Percentiles rank a stretch among this genome's conserved stretches.
Conservation (phyloP, 1,284 basidiomycete species). For the Pisolithus thermaeus region DNA sequence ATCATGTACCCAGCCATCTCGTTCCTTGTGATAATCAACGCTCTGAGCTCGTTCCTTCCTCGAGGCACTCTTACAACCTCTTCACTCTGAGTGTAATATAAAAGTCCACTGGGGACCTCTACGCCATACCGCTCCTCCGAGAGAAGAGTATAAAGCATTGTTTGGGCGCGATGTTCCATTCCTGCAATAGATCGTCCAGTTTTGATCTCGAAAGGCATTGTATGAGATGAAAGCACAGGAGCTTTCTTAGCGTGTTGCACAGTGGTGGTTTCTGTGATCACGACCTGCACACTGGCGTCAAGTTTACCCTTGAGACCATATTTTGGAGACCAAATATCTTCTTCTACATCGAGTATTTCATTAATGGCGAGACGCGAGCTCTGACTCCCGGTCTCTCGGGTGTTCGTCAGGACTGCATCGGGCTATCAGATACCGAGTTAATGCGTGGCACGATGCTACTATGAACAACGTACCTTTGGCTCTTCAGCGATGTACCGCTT, state of each 20-base stretch:
- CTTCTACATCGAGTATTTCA: constrained; percentile 82
- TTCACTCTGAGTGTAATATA: constrained; percentile 93
- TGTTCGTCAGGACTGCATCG: constrained; percentile 61
- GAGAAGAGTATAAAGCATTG: constrained; percentile 93
- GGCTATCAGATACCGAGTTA: constrained; percentile 33
- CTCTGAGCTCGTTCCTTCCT: constrained; percentile 78
- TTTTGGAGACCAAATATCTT: constrained; percentile 95
- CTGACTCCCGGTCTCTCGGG: constrained; percentile 44
- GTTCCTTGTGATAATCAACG: constrained; percentile 78
- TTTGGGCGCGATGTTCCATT: constrained; percentile 95
- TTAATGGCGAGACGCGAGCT: constrained; percentile 64
- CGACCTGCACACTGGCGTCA: constrained; percentile 81
- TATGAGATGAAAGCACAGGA: constrained; percentile 28
- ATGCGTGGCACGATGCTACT: not conserved
- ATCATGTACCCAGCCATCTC: constrained; percentile 79
- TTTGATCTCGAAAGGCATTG: constrained; percentile 92
- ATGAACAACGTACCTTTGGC: constrained; percentile 47
- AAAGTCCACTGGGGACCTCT: constrained; percentile 68
- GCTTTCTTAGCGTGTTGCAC: constrained; percentile 14
- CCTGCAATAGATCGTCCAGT: constrained; percentile 76
- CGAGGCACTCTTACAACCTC: constrained; percentile 80
- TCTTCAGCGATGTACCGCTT: constrained; percentile 53
- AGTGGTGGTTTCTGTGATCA: constrained; percentile 43
- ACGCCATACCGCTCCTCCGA: constrained; percentile 85
- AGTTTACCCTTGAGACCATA: constrained; percentile 96